phyloP scores from a whole-genome alignment of 129 eudicot species.

The Flaveria sonorensis region DNA sequence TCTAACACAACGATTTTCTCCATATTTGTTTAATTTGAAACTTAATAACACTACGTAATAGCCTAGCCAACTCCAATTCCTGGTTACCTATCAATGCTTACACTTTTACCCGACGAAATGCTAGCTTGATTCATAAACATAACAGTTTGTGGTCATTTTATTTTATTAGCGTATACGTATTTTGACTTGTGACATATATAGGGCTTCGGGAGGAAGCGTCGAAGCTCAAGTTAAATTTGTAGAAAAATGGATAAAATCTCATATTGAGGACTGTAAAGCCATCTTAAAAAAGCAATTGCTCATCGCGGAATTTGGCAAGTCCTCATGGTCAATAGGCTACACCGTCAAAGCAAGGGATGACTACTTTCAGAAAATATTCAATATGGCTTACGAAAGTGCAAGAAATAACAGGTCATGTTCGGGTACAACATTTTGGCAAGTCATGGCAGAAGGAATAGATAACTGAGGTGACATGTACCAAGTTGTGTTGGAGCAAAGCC shows the following conservation, averaged over 20 bases:
- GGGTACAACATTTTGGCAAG: constrained; percentile 52
- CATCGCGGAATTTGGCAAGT: constrained; percentile 42
- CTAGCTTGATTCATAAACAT: too few species aligned
- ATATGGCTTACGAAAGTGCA: too few species aligned
- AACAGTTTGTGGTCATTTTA: too few species aligned
- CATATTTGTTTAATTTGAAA: too few species aligned
- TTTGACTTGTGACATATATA: too few species aligned
- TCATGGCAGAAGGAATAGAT: constrained; percentile 53
- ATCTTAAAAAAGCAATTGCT: constrained; percentile 35
- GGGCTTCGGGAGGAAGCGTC: constrained; percentile 15
- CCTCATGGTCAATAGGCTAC: constrained; percentile 33
- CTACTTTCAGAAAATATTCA: constrained; percentile 33
- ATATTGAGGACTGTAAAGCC: constrained; percentile 34
- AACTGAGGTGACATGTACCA: constrained; percentile 49
- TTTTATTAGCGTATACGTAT: too few species aligned
- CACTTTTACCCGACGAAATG: too few species aligned
- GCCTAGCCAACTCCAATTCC: too few species aligned
- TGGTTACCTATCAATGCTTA: too few species aligned
- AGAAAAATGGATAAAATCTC: constrained; percentile 36
- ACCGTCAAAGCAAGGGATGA: constrained; percentile 30
- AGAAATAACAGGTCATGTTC: constrained; percentile 41
- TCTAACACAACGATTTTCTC: too few species aligned
- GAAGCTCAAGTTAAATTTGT: constrained; percentile 39
- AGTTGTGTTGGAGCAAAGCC: constrained; percentile 43
- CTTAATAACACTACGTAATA: too few species aligned